Conservation (phyloP, 23 red algal species). For the Gracilariopsis chorda region DNA sequence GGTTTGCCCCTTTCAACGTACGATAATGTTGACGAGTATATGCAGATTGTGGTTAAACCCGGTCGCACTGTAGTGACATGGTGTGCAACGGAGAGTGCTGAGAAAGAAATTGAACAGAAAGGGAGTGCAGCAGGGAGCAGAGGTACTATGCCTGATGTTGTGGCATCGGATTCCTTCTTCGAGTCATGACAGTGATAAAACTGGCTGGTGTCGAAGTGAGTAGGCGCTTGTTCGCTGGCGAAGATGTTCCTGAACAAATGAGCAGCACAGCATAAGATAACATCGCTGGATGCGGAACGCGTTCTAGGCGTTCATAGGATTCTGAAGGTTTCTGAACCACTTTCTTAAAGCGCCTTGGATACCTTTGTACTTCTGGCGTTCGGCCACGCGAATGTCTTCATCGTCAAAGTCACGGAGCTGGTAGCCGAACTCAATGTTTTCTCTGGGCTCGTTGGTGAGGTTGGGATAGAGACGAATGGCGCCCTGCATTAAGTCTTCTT, state of each 20-base stretch:
- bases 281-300: too few relatives aligned
- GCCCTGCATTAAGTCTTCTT: slow-evolving; percentile 69
- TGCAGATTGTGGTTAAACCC: slow-evolving; percentile 45
- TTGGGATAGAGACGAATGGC: slow-evolving; percentile 79
- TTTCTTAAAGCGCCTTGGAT: slow-evolving; percentile 40
- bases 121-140: neutral
- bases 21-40: slow-evolving; percentile 60
- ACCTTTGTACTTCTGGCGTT: slow-evolving; percentile 14
- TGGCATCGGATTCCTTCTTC: slow-evolving; percentile 65
- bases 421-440: slow-evolving; percentile 71
- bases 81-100: neutral
- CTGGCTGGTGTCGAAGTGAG: too few relatives aligned
- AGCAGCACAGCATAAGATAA: too few relatives aligned
- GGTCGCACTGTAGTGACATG: slow-evolving; percentile 20
- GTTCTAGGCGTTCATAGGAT: slow-evolving; percentile 40
- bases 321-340: slow-evolving; percentile 38
- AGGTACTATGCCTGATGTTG: slow-evolving; percentile 38
- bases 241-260: too few relatives aligned
- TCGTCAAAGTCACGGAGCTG: slow-evolving; percentile 80
- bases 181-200: slow-evolving; percentile 13
- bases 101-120: neutral
- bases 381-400: slow-evolving; percentile 57
- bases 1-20: slow-evolving; percentile 27
- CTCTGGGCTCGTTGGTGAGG: slow-evolving; percentile 52
- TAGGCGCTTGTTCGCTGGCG: too few relatives aligned